Conservation (phyloP, 306 rosid genomes). For the Dalbergia oliveri region DNA sequence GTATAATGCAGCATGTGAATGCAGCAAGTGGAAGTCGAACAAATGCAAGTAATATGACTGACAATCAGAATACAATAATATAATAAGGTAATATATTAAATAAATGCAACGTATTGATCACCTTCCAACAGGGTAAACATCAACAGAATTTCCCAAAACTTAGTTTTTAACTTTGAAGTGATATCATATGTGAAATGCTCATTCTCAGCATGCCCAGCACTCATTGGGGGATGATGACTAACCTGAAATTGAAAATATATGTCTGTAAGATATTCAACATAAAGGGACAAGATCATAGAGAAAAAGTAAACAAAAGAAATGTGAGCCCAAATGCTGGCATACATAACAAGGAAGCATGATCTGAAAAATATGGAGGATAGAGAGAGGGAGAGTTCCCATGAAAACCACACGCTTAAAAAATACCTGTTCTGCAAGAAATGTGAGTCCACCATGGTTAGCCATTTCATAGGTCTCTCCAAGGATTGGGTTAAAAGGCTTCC, state of each 20-base stretch:
- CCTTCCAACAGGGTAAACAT: constrained; percentile 97
- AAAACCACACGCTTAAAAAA: constrained; percentile 38
- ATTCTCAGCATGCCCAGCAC: constrained; percentile 96
- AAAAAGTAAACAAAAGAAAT: constrained; percentile 36
- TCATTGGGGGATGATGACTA: constrained; percentile 97
- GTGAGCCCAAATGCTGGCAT: constrained; percentile 28
- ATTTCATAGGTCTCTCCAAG: constrained; percentile 95
- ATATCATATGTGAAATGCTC: constrained; percentile 87
- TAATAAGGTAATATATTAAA: neutral
- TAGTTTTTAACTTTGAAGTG: constrained; percentile 92
- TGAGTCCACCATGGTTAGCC: constrained; percentile 76
- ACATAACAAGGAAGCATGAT: constrained; percentile 27
- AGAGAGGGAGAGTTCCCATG: constrained; percentile 12
- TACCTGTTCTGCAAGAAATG: constrained; percentile 94
- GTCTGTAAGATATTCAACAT: neutral
- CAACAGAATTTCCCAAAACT: constrained; percentile 90
- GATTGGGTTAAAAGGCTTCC: constrained; percentile 98
- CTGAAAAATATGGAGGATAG: constrained; percentile 8
- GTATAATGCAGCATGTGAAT: constrained; percentile 4
- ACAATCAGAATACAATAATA: neutral
- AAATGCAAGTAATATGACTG: neutral
- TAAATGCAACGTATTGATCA: constrained; percentile 46
- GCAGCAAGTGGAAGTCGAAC: neutral
- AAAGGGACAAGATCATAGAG: neutral
- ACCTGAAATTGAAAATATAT: constrained; percentile 59